Evolutionary conservation across 1,284 basidiomycete genomes (phyloP), one percentile per base, ranked within the genome.

Genomic region (Leccinum pseudoinsigne): DNA sequence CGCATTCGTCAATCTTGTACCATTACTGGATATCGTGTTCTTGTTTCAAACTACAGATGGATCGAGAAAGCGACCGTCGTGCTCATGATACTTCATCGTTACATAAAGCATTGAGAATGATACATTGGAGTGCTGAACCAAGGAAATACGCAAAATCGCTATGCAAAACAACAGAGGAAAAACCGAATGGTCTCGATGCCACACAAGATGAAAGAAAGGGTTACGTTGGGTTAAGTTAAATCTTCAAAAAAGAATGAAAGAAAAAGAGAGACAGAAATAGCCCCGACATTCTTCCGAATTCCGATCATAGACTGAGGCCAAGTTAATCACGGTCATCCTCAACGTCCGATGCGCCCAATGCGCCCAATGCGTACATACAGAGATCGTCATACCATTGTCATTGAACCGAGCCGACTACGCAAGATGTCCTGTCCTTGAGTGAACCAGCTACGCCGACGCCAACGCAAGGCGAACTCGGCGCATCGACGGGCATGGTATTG

Each of bases 131-230:
- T 70, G 68, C 58, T 63, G 58, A 50, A 71, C 50, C 62, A 72
- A 61, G 56, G 45, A 18, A 31, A 57, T 31, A 53, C 5, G 28
- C 55, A 61, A 56, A 23, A 50, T 51, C 68, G 45, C 71, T 71
- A 74, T 68, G 64, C 67, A 70, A 71, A 73, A 73, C 66, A 71
- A 72, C 68, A 70, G 45, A 18, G 23, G 36, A 57, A 26, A 61
- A 62, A 55, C 34, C 45, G 34, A 62, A 57, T 59, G 59, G 14
- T 58, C 55, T 34, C 18, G 5, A 67, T 67, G 66, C 62, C 28
- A 5, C 51, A 28, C 58, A 61, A 38, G 55, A 59, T 50, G 23
- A 54, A 55, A 21, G 31, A 21, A 34, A 61, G 51, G 42, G 55
- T 58, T 51, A 58, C 16, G 16, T 55, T 31, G 38, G 50, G 56